Evolutionary conservation across 179 eudicot genomes (phyloP).

Genomic region (Beta corolliflora): DNA sequence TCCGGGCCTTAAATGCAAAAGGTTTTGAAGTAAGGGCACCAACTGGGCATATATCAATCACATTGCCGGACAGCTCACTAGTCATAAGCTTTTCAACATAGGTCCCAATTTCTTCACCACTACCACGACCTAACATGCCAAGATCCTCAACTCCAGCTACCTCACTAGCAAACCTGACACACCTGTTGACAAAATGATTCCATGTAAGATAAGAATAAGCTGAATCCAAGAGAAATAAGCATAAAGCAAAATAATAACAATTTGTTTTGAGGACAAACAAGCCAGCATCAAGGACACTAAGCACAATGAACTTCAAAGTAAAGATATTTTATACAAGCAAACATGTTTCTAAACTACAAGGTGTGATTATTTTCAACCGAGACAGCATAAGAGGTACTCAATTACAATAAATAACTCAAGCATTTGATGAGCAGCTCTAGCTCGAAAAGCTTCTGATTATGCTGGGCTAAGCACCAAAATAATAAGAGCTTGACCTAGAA

Average conservation of each 20-base stretch:
- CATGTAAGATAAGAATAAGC: not conserved
- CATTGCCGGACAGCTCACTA: conserved; percentile 98
- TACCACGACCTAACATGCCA: conserved; percentile 99
- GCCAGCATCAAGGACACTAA: not conserved
- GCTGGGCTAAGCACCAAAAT: not conserved
- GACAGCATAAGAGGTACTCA: not conserved
- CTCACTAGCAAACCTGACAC: conserved; percentile 96
- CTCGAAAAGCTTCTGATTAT: not conserved
- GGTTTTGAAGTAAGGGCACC: conserved; percentile 99
- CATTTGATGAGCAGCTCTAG: not conserved
- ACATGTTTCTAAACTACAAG: not conserved
- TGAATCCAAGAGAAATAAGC: conserved; percentile 3
- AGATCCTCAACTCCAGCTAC: conserved; percentile 97
- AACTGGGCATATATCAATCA: conserved; percentile 99
- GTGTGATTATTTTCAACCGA: not conserved
- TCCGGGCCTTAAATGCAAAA: conserved; percentile 96
- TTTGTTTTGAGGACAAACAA: not conserved
- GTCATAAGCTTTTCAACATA: conserved; percentile 96
- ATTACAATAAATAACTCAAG: not conserved
- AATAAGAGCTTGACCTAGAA: not conserved
- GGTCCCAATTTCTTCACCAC: conserved; percentile 99
- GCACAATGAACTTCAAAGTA: not conserved
- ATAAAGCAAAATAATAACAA: not conserved
- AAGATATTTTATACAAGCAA: not conserved
- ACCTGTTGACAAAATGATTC: conserved; percentile 45